These are phyloP conservation scores for Sarocladium kiliense DNA, from an alignment of 2,329 filamentous ascomycete species.

Conservation along the genomic window DNA sequence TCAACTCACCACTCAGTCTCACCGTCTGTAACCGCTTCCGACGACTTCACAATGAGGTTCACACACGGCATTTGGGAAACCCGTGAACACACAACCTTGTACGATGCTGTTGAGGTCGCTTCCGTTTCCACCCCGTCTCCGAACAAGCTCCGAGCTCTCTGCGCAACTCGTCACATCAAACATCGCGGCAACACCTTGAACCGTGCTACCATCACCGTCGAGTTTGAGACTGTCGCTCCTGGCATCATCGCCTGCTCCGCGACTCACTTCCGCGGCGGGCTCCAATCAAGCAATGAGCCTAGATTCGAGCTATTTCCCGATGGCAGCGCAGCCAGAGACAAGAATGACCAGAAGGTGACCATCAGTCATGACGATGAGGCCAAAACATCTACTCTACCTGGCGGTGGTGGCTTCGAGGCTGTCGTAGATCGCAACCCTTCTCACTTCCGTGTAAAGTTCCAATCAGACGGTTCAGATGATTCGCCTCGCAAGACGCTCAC, in stretches of 20 bases:
- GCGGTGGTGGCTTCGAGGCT: slow-evolving; percentile 18
- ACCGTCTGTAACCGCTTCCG: neutral
- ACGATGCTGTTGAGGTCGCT: slow-evolving; percentile 2
- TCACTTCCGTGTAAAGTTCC: slow-evolving; percentile 33
- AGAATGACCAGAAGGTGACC: slow-evolving; percentile 18
- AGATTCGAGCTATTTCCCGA: slow-evolving; percentile 33
- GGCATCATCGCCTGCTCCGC: slow-evolving; percentile 34
- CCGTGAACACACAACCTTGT: neutral
- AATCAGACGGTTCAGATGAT: slow-evolving; percentile 23
- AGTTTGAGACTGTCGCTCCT: slow-evolving; percentile 22
- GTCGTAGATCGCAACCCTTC: slow-evolving; percentile 30
- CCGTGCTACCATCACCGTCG: slow-evolving; percentile 44
- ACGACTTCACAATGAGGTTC: slow-evolving; percentile 1
- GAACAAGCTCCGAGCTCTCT: slow-evolving; percentile 28
- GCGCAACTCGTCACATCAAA: slow-evolving; percentile 48
- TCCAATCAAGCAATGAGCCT: slow-evolving; percentile 26
- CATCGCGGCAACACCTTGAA: slow-evolving; percentile 52
- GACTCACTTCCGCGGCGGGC: slow-evolving; percentile 33
- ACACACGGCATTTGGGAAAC: slow-evolving; percentile 6
- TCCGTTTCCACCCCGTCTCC: neutral
- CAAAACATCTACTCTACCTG: neutral
- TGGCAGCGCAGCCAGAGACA: slow-evolving; percentile 25
- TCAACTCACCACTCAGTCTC: too few relatives aligned
- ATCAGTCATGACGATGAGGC: slow-evolving; percentile 2
- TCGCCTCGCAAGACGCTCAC: slow-evolving; percentile 26